Evolutionary conservation across 345 rosid genomes (phyloP).

Genomic region (Lepidium africanum): DNA sequence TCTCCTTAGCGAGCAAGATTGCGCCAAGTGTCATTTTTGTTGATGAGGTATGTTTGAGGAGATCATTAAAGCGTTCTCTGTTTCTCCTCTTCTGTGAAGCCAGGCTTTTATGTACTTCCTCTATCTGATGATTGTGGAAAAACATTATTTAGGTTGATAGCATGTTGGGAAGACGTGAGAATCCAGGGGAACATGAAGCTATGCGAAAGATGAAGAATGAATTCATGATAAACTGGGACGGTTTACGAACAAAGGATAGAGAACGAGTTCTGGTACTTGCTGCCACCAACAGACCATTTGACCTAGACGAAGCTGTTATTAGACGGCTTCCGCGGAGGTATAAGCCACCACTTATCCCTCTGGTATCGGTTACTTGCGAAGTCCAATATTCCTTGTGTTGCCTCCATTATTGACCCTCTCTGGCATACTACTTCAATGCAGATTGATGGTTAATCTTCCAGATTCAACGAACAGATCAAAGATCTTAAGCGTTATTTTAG

Average conservation of each 20-base stretch:
- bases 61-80: not conserved
- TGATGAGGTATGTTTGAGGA: conserved; percentile 67
- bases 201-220: conserved; percentile 99
- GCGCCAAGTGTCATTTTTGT: conserved; percentile 96
- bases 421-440: conserved; percentile 24
- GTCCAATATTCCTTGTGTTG: not conserved
- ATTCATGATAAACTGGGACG: conserved; percentile 99
- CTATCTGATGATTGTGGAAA: not conserved
- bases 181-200: conserved; percentile 99
- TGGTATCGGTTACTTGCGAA: not conserved
- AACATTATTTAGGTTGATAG: conserved; percentile 72
- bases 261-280: conserved; percentile 95
- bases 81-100: not conserved
- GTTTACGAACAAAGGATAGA: conserved; percentile 89
- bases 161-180: conserved; percentile 97
- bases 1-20: conserved; percentile 96
- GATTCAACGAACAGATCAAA: conserved; percentile 75
- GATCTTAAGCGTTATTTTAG: conserved; percentile 72
- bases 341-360: not conserved
- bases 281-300: conserved; percentile 95
- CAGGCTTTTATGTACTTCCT: not conserved
- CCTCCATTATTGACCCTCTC: not conserved
- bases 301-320: conserved; percentile 97
- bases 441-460: conserved; percentile 96
- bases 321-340: conserved; percentile 97